Percentiles rank a stretch among this genome's conserved stretches.
These are phyloP conservation scores for Periconia sp. DNA, from an alignment of 2,329 filamentous ascomycete genomes.

Conservation along the genomic window DNA sequence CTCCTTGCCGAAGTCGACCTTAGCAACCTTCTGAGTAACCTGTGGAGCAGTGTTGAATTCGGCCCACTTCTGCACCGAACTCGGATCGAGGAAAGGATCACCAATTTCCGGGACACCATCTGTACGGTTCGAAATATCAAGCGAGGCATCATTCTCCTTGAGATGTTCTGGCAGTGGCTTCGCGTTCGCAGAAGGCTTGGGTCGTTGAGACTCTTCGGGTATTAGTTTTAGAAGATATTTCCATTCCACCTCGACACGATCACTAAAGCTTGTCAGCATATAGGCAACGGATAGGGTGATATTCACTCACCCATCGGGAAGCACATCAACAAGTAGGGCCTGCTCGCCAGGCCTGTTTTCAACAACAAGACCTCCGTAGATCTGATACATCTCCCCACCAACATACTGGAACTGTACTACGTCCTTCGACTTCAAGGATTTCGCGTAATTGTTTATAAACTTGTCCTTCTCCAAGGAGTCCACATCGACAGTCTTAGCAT, in stretches of 20 bases:
- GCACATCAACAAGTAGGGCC: slow-evolving; percentile 77
- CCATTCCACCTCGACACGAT: slow-evolving; percentile 80
- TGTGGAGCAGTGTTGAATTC: slow-evolving; percentile 71
- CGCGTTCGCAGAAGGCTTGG: slow-evolving; percentile 76
- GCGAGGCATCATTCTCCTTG: slow-evolving; percentile 53
- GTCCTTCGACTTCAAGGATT: slow-evolving; percentile 71
- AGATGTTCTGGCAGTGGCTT: slow-evolving; percentile 69
- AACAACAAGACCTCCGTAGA: slow-evolving; percentile 87
- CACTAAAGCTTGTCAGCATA: slow-evolving; percentile 53
- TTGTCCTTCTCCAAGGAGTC: slow-evolving; percentile 73
- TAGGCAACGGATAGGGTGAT: not conserved
- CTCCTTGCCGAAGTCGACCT: slow-evolving; percentile 73
- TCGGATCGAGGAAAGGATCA: slow-evolving; percentile 54
- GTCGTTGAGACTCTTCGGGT: slow-evolving; percentile 71
- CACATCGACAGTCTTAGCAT: slow-evolving; percentile 75
- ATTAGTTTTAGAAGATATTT: slow-evolving; percentile 81
- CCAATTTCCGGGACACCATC: slow-evolving; percentile 57
- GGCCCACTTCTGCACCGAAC: slow-evolving; percentile 54
- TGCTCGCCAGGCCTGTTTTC: slow-evolving; percentile 81
- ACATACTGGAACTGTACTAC: slow-evolving; percentile 87
- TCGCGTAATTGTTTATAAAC: slow-evolving; percentile 71
- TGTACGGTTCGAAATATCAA: slow-evolving; percentile 54
- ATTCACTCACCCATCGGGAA: slow-evolving; percentile 77
- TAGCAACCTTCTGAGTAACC: slow-evolving; percentile 61
- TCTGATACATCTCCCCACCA: slow-evolving; percentile 77